These are phyloP conservation scores for Dovyalis caffra DNA, from an alignment of 345 rosid species.

Conservation along the genomic window DNA sequence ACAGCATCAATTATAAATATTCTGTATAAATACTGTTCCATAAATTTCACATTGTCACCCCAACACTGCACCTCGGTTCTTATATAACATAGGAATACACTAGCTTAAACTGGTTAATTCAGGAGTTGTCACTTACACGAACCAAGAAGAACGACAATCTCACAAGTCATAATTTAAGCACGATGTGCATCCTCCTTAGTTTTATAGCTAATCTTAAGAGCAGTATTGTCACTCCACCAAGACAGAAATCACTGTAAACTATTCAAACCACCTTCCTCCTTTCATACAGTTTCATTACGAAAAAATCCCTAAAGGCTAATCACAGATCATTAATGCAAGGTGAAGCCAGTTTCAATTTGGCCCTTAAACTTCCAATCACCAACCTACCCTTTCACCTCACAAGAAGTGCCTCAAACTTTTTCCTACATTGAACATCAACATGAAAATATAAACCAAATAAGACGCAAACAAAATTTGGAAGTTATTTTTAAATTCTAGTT, in stretches of 20 bases:
- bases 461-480: neutral
- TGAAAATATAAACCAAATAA: neutral
- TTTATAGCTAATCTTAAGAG: neutral
- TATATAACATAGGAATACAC: neutral
- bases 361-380: neutral
- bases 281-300: neutral
- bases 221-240: neutral
- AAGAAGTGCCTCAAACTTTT: neutral
- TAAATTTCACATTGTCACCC: neutral
- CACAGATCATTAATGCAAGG: neutral
- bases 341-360: neutral
- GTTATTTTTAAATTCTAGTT: neutral
- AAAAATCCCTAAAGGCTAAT: neutral
- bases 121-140: neutral
- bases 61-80: neutral
- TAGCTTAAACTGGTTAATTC: neutral
- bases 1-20: neutral
- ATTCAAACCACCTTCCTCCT: neutral
- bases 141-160: neutral
- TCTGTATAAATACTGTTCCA: neutral
- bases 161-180: neutral
- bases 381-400: neutral
- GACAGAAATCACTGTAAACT: neutral
- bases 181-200: neutral
- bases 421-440: neutral